Percentiles rank a stretch among this genome's conserved stretches.
Evolutionary conservation across 345 rosid species (phyloP).

Genomic region (Lepidium sativum): DNA sequence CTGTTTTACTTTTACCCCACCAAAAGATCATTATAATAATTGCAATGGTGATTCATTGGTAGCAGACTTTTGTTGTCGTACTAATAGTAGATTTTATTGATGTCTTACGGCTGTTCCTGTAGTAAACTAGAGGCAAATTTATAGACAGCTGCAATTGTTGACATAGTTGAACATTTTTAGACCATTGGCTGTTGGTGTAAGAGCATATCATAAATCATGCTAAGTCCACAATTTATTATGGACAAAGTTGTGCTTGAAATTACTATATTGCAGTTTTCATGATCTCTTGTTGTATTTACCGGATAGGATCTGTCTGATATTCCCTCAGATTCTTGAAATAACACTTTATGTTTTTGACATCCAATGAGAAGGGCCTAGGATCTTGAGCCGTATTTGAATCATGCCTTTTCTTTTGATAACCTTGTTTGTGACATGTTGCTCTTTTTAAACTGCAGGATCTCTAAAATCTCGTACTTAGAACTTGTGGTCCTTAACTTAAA

Average conservation of each 20-base stretch:
- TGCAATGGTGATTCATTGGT: not conserved
- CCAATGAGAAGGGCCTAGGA: conserved; percentile 22
- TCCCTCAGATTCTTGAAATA: not conserved
- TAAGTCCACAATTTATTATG: not conserved
- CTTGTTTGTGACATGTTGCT: conserved; percentile 16
- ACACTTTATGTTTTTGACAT: not conserved
- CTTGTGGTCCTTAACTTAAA: conserved; percentile 5
- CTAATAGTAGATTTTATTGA: not conserved
- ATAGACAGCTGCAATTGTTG: not conserved
- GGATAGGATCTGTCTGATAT: not conserved
- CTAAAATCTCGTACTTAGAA: not conserved
- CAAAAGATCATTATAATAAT: conserved; percentile 6
- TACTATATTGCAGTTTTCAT: not conserved
- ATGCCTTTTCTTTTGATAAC: conserved; percentile 14
- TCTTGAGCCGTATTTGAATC: conserved; percentile 5
- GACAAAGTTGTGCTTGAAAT: not conserved
- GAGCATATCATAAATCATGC: not conserved
- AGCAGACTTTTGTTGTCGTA: not conserved
- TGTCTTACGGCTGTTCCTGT: not conserved
- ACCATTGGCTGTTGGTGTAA: not conserved
- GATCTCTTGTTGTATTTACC: not conserved
- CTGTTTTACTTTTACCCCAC: not conserved
- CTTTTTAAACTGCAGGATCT: conserved; percentile 2
- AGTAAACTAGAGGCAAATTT: not conserved
- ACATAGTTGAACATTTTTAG: conserved; percentile 2